phyloP scores from a whole-genome alignment of 176 grass and related monocot genomes.

The Hsuehochloa calcarea region DNA sequence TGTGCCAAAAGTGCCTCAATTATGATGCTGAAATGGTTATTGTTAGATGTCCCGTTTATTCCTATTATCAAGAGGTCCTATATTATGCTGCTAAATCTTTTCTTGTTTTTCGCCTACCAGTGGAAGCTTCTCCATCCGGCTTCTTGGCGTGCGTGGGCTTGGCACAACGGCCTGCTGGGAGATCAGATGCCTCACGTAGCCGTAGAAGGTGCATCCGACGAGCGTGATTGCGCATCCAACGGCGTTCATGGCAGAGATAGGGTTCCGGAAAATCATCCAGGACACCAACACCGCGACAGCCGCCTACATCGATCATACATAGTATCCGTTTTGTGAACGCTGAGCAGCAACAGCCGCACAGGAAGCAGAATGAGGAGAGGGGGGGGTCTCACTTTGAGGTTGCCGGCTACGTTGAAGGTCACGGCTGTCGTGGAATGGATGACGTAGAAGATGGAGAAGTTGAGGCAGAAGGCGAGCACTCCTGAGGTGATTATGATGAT shows the following conservation, averaged over 20 bases:
- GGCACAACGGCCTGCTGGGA: slow-evolving; percentile 50
- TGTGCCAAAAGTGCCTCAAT: background rate
- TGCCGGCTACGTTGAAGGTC: slow-evolving; percentile 78
- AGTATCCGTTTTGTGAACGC: background rate
- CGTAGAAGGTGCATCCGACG: slow-evolving; percentile 87
- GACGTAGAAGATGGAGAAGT: slow-evolving; percentile 83
- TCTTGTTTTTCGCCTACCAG: slow-evolving; percentile 73
- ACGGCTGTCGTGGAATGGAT: slow-evolving; percentile 78
- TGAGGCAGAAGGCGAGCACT: slow-evolving; percentile 70
- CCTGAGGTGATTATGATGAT: slow-evolving; percentile 65
- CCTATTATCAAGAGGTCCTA: slow-evolving; percentile 12
- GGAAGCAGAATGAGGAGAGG: background rate
- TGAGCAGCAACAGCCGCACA: background rate
- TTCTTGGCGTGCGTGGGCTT: slow-evolving; percentile 53
- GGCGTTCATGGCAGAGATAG: slow-evolving; percentile 84
- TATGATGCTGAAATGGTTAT: background rate
- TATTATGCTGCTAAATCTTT: slow-evolving; percentile 48
- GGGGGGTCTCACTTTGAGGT: slow-evolving; percentile 48
- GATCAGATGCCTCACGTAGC: slow-evolving; percentile 74
- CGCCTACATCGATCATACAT: slow-evolving; percentile 31
- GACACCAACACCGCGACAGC: slow-evolving; percentile 85
- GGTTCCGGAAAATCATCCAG: slow-evolving; percentile 93
- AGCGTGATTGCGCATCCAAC: slow-evolving; percentile 79
- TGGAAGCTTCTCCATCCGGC: slow-evolving; percentile 78
- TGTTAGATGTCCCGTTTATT: slow-evolving; percentile 27